Percentiles rank a stretch among this genome's conserved stretches.
phyloP scores from a whole-genome alignment of 768 basidiomycete species.

The Rhizopogon vulgaris region DNA sequence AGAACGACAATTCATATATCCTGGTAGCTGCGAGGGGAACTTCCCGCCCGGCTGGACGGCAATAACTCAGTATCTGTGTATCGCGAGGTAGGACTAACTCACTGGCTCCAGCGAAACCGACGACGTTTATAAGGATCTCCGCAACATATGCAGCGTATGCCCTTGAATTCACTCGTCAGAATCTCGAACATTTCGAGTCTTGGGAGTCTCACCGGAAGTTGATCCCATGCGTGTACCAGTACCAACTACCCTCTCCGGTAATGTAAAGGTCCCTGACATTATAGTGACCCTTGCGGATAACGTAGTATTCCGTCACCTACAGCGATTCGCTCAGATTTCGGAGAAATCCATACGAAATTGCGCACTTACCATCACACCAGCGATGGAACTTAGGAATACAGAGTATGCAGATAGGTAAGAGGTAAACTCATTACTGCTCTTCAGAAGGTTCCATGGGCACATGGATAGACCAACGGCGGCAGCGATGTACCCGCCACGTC shows the following conservation, averaged over 20 bases:
- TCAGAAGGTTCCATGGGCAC: constrained; percentile 72
- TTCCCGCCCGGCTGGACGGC: constrained; percentile 39
- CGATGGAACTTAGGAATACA: constrained; percentile 76
- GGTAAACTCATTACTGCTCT: constrained; percentile 69
- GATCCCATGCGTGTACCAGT: constrained; percentile 68
- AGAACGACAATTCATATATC: constrained; percentile 74
- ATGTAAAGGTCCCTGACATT: constrained; percentile 69
- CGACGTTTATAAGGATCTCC: constrained; percentile 78
- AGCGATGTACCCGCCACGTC: constrained; percentile 79
- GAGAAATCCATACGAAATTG: background rate
- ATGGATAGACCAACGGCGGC: constrained; percentile 72
- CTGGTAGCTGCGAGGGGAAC: constrained; percentile 68
- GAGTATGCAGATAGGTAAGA: constrained; percentile 80
- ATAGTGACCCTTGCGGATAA: constrained; percentile 65
- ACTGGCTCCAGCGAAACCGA: constrained; percentile 77
- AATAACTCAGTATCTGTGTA: background rate
- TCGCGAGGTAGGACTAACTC: constrained; percentile 17
- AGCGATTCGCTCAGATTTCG: background rate
- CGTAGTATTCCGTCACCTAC: constrained; percentile 76
- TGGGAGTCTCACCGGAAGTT: constrained; percentile 50
- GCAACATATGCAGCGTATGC: constrained; percentile 63
- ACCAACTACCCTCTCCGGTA: constrained; percentile 53
- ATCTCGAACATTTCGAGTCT: constrained; percentile 1
- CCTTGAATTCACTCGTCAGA: constrained; percentile 21
- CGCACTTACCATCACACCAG: constrained; percentile 63